phyloP scores from a whole-genome alignment of 257 asterid genomes.

The Petunia axillaris region DNA sequence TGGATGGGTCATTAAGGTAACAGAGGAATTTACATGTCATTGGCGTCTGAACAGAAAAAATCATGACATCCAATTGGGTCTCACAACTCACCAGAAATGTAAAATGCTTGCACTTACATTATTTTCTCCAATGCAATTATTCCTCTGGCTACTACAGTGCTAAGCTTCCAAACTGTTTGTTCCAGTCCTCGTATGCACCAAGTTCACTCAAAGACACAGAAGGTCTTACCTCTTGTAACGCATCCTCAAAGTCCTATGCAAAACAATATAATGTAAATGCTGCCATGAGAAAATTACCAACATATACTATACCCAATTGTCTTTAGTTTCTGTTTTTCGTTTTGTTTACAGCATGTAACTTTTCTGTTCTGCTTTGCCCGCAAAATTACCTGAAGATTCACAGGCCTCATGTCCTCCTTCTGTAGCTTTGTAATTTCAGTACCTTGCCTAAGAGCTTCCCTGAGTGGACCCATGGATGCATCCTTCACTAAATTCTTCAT shows the following conservation, averaged over 20 bases:
- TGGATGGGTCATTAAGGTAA: slow-evolving; percentile 12
- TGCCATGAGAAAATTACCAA: not conserved
- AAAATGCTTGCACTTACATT: not conserved
- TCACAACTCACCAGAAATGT: not conserved
- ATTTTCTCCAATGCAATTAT: not conserved
- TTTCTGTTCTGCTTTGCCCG: not conserved
- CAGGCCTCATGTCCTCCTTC: slow-evolving; percentile 92
- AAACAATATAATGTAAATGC: not conserved
- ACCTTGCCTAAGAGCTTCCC: slow-evolving; percentile 88
- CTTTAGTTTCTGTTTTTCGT: not conserved
- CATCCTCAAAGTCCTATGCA: slow-evolving; percentile 78
- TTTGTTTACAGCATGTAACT: not conserved
- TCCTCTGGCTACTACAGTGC: slow-evolving; percentile 50
- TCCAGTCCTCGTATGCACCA: slow-evolving; percentile 84
- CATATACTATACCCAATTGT: not conserved
- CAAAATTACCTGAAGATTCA: slow-evolving; percentile 67
- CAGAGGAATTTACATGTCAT: not conserved
- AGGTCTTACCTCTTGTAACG: slow-evolving; percentile 93
- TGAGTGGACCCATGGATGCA: slow-evolving; percentile 97
- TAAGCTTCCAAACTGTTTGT: slow-evolving; percentile 89
- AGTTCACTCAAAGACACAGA: slow-evolving; percentile 91
- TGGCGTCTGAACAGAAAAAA: not conserved
- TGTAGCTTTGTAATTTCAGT: slow-evolving; percentile 76
- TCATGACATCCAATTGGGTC: not conserved
- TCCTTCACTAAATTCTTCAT: slow-evolving; percentile 99